Conservation (phyloP, 192 early-diverging fungal genomes). For the Coemansia sp. region DNA sequence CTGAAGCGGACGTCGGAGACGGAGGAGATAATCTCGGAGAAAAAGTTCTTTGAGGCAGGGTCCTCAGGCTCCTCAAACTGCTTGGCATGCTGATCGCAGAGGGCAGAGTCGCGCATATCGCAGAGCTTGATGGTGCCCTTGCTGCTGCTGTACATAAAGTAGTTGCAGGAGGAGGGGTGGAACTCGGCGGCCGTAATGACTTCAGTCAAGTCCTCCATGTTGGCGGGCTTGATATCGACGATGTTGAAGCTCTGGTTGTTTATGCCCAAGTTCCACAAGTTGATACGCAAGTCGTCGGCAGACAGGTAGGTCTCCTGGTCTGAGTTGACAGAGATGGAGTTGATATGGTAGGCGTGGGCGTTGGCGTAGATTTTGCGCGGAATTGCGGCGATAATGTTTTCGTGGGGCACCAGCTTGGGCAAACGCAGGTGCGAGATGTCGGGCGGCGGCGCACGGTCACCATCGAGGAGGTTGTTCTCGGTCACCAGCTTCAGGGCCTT, state of each 20-base stretch:
- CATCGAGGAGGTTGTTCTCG: conserved; percentile 86
- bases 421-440: conserved; percentile 62
- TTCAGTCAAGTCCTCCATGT: conserved; percentile 99
- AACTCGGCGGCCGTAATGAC: conserved; percentile 99
- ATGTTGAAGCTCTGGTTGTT: conserved; percentile 99
- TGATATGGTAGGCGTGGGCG: conserved; percentile 99
- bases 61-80: conserved; percentile 96
- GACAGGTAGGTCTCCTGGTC: conserved; percentile 98
- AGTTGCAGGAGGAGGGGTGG: conserved; percentile 93
- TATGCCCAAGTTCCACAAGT: conserved; percentile 97
- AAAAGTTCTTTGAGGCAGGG: conserved; percentile 94
- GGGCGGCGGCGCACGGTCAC: conserved; percentile 56
- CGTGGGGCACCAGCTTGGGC: conserved; percentile 90
- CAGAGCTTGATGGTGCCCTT: conserved; percentile 97
- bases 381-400: conserved; percentile 94
- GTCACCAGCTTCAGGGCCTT: conserved; percentile 94
- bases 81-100: conserved; percentile 95
- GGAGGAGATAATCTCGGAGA: conserved; percentile 99
- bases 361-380: conserved; percentile 95
- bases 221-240: conserved; percentile 99
- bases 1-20: conserved; percentile 97
- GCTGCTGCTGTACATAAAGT: conserved; percentile 98
- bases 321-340: conserved; percentile 98
- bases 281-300: conserved; percentile 97
- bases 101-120: conserved; percentile 93